Conservation (phyloP, 2,329 filamentous ascomycete species). For the Aspergillus ochraceoroseus region DNA sequence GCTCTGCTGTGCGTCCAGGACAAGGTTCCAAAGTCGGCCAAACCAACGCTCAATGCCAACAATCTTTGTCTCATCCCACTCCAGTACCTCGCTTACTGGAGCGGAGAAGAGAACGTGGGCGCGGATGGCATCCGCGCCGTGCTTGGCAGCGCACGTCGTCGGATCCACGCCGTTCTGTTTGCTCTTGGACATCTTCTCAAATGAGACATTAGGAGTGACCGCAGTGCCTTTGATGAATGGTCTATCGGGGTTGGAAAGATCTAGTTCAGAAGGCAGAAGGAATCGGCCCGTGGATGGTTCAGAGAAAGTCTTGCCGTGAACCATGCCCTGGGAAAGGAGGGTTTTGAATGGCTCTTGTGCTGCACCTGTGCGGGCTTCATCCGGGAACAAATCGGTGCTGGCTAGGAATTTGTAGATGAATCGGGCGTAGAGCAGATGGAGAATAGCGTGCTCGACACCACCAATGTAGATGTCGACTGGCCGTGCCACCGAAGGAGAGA, state of each 20-base stretch:
- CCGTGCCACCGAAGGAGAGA: conserved; percentile 56
- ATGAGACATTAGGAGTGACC: conserved; percentile 58
- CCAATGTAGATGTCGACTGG: conserved; percentile 87
- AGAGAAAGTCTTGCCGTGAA: conserved; percentile 77
- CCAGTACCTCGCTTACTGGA: conserved; percentile 73
- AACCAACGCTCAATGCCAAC: conserved; percentile 78
- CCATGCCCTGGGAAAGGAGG: conserved; percentile 89
- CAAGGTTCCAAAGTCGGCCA: conserved; percentile 58
- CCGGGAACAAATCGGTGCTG: conserved; percentile 42
- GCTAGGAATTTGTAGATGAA: conserved; percentile 87
- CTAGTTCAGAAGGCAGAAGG: conserved; percentile 69
- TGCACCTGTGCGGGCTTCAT: conserved; percentile 34
- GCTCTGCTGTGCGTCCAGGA: conserved; percentile 36
- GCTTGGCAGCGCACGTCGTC: conserved; percentile 62
- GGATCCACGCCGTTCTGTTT: conserved; percentile 91
- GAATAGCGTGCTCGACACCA: conserved; percentile 83
- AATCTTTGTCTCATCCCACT: conserved; percentile 84
- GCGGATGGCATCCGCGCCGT: conserved; percentile 77
- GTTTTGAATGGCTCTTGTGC: conserved; percentile 67
- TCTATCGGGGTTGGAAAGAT: conserved; percentile 52
- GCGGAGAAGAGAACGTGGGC: conserved; percentile 88
- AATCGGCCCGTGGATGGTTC: conserved; percentile 72
- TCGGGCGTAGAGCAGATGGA: conserved; percentile 81
- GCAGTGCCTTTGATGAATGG: conserved; percentile 62
- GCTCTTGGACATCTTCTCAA: conserved; percentile 93